A percentile compares a stretch with the other conserved stretches of the same genome.
phyloP scores from a whole-genome alignment of 2,329 filamentous ascomycete species.

The Verticillium isaacii region DNA sequence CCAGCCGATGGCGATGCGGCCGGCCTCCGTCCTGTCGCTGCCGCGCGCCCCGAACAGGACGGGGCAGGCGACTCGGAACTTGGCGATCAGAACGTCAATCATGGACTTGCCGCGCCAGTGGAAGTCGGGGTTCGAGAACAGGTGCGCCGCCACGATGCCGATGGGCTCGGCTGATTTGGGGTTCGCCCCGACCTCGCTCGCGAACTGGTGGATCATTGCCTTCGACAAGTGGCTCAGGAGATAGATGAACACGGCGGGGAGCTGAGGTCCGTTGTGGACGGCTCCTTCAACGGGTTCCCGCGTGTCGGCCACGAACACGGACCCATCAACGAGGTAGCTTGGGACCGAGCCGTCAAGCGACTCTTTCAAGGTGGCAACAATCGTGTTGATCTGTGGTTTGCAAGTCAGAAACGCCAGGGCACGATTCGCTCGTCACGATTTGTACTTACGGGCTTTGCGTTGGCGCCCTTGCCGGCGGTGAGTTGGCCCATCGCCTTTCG shows the following conservation, averaged over 20 bases:
- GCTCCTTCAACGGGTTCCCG: constrained; percentile 44
- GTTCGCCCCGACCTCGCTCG: constrained; percentile 60
- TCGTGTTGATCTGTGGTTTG: constrained; percentile 33
- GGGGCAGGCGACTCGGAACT: constrained; percentile 76
- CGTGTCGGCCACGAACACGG: constrained; percentile 44
- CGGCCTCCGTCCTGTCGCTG: constrained; percentile 65
- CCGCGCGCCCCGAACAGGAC: constrained; percentile 81
- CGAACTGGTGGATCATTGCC: constrained; percentile 63
- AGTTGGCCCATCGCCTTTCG: constrained; percentile 70
- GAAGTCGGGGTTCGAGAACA: constrained; percentile 68
- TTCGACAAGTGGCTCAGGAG: constrained; percentile 75
- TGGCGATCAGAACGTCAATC: constrained; percentile 80
- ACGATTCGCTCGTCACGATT: neutral
- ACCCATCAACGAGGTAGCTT: constrained; percentile 48
- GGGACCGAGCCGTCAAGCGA: constrained; percentile 48
- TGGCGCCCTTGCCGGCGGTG: constrained; percentile 59
- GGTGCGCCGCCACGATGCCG: constrained; percentile 68
- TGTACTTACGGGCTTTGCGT: constrained; percentile 36
- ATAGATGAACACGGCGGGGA: constrained; percentile 67
- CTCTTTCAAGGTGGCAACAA: constrained; percentile 47
- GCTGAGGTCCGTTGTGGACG: constrained; percentile 43
- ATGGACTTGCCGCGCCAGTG: constrained; percentile 63
- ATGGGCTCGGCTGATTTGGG: constrained; percentile 69
- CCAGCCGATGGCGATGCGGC: constrained; percentile 70
- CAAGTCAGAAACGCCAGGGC: neutral